phyloP scores from a whole-genome alignment of 164 flowering plant species.

The Magnolia changhungtana region DNA sequence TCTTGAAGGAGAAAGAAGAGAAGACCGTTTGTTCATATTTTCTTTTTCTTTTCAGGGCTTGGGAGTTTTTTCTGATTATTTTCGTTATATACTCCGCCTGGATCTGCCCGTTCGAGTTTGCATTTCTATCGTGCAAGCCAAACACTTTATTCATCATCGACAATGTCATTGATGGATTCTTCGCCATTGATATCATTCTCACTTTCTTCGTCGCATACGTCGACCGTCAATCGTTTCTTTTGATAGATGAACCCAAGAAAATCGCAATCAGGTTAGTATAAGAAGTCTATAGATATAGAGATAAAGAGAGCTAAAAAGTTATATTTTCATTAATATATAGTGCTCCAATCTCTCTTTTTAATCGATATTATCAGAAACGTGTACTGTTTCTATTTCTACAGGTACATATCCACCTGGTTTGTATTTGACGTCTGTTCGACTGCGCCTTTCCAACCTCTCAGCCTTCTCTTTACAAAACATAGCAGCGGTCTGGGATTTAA shows the following conservation, averaged over 20 bases:
- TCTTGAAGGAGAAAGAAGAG: background rate
- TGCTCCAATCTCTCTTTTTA: too few species aligned
- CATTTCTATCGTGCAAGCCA: slow-evolving; percentile 67
- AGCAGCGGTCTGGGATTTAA: slow-evolving; percentile 55
- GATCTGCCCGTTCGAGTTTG: slow-evolving; percentile 92
- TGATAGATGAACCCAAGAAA: slow-evolving; percentile 69
- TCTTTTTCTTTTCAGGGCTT: slow-evolving; percentile 52
- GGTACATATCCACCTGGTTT: slow-evolving; percentile 94
- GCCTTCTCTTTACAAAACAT: slow-evolving; percentile 54
- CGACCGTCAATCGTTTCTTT: slow-evolving; percentile 63
- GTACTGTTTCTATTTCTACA: slow-evolving; percentile 19
- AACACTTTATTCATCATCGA: slow-evolving; percentile 62
- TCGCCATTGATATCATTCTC: slow-evolving; percentile 80
- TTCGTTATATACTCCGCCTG: slow-evolving; percentile 93
- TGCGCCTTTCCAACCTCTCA: slow-evolving; percentile 70
- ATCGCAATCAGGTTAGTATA: slow-evolving; percentile 68
- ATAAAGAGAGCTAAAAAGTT: too few species aligned
- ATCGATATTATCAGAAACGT: too few species aligned
- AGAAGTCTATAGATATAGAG: background rate
- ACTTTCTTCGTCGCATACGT: slow-evolving; percentile 94
- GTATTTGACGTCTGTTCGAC: slow-evolving; percentile 87
- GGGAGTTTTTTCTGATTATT: slow-evolving; percentile 82
- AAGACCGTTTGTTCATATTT: background rate
- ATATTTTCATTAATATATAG: too few species aligned
- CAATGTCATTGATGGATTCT: slow-evolving; percentile 79